Percentiles rank a stretch among this genome's conserved stretches.
Conservation (phyloP, 306 rosid genomes). For the Vachellia pachyceras region DNA sequence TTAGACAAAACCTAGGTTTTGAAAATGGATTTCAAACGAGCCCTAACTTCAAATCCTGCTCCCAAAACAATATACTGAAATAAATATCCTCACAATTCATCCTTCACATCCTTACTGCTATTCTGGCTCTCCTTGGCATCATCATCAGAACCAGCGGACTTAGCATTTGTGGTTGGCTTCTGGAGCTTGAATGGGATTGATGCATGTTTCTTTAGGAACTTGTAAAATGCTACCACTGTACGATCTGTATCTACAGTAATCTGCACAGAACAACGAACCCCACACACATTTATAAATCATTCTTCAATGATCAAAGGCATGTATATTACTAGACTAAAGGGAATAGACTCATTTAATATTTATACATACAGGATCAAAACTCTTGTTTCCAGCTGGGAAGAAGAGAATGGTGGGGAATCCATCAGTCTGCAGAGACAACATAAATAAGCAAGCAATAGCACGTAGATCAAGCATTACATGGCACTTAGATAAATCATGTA, state of each 20-base stretch:
- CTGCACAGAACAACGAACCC: conserved; percentile 51
- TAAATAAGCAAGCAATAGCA: neutral
- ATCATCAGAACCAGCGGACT: conserved; percentile 40
- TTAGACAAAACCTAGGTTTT: too few relatives aligned
- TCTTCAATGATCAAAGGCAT: neutral
- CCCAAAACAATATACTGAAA: conserved; percentile 26
- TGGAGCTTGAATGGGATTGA: conserved; percentile 96
- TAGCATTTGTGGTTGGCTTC: conserved; percentile 69
- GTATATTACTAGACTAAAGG: neutral
- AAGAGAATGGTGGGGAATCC: conserved; percentile 58
- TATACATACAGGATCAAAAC: conserved; percentile 51
- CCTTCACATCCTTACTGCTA: conserved; percentile 64
- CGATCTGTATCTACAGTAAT: conserved; percentile 89
- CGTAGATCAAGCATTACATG: neutral
- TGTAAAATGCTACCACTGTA: conserved; percentile 91
- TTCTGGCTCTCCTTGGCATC: conserved; percentile 54
- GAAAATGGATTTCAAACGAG: too few relatives aligned
- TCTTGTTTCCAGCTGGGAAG: conserved; percentile 57
- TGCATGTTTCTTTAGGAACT: conserved; percentile 91
- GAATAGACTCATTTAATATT: neutral
- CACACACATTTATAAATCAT: conserved; percentile 1
- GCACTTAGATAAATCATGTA: conserved; percentile 17
- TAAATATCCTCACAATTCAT: conserved; percentile 67
- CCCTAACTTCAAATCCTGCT: conserved; percentile 30
- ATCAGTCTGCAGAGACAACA: conserved; percentile 47